Evolutionary conservation across 2,329 filamentous ascomycete genomes (phyloP).

Genomic region (Aspergillus fumigatus): DNA sequence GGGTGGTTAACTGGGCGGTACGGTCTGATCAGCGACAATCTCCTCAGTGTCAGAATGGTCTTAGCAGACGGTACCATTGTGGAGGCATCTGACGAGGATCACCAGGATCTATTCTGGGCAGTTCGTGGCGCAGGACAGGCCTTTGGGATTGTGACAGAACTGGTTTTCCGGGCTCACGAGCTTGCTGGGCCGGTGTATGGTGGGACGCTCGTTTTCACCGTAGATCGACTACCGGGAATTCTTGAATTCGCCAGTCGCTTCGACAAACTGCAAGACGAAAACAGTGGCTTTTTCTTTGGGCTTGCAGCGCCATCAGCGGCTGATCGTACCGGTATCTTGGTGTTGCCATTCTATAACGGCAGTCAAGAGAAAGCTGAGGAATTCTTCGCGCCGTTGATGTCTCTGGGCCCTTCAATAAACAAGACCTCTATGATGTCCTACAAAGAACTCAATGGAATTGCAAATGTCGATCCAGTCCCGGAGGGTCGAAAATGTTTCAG

Average conservation of each 20-base stretch:
- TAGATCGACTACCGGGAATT: slow-evolving; percentile 1
- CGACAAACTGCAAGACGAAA: slow-evolving; percentile 4
- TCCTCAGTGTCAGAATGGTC: slow-evolving; percentile 36
- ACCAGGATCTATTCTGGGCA: slow-evolving; percentile 48
- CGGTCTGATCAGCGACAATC: slow-evolving; percentile 51
- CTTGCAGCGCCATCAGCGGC: slow-evolving; percentile 1
- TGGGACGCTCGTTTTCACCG: slow-evolving; percentile 1
- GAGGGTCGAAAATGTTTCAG: slow-evolving; percentile 5
- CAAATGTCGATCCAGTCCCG: slow-evolving; percentile 5
- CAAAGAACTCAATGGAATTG: slow-evolving; percentile 1
- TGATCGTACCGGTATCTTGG: not conserved
- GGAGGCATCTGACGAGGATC: slow-evolving; percentile 35
- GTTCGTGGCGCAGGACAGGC: slow-evolving; percentile 40
- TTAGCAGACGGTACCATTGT: slow-evolving; percentile 34
- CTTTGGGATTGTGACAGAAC: slow-evolving; percentile 42
- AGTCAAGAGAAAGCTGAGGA: not conserved
- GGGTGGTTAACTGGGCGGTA: slow-evolving; percentile 51
- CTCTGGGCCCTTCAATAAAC: not conserved
- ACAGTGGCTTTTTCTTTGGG: slow-evolving; percentile 8
- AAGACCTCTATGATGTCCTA: slow-evolving; percentile 5
- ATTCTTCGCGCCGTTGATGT: slow-evolving; percentile 5
- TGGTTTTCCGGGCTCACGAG: slow-evolving; percentile 19
- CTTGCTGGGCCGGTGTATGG: slow-evolving; percentile 1
- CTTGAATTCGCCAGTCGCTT: slow-evolving; percentile 8
- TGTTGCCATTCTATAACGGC: slow-evolving; percentile 5